phyloP scores from a whole-genome alignment of 1,284 basidiomycete species.

The Chalciporus sp. region DNA sequence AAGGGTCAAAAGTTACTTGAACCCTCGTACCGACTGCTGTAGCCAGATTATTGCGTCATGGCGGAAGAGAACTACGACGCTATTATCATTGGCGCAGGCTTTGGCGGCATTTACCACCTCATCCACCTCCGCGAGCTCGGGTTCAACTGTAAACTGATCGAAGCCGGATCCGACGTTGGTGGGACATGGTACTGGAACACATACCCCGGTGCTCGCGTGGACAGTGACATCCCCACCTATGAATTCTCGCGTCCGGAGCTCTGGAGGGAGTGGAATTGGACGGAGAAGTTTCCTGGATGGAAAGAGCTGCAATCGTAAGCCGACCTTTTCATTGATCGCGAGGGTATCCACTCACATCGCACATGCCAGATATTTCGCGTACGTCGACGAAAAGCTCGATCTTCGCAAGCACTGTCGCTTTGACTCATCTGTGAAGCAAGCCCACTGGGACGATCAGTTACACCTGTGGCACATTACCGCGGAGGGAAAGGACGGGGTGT shows the following conservation, averaged over 20 bases:
- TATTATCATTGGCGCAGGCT: conserved; percentile 22
- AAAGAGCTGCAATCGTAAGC: not conserved
- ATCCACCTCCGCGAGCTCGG: conserved; percentile 15
- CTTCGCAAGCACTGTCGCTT: not conserved
- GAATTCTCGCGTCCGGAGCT: not conserved
- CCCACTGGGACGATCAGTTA: conserved; percentile 16
- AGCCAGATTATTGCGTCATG: not conserved
- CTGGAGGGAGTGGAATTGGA: not conserved
- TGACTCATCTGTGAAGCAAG: conserved; percentile 14
- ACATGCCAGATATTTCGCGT: not conserved
- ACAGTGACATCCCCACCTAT: conserved; percentile 5
- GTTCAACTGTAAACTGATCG: conserved; percentile 20
- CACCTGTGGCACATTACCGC: conserved; percentile 18
- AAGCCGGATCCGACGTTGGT: conserved; percentile 20
- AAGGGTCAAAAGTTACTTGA: not conserved
- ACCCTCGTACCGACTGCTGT: not conserved
- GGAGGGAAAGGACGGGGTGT: conserved; percentile 5
- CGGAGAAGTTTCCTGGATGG: not conserved
- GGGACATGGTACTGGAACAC: conserved; percentile 23
- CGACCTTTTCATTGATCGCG: no score
- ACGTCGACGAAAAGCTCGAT: not conserved
- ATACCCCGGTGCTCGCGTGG: conserved; percentile 22
- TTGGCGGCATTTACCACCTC: conserved; percentile 18
- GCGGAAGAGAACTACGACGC: conserved; percentile 18
- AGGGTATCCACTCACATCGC: no score